Evolutionary conservation across 2,329 filamentous ascomycete species (phyloP).

Genomic region (Pseudogymnoascus verrucosus): DNA sequence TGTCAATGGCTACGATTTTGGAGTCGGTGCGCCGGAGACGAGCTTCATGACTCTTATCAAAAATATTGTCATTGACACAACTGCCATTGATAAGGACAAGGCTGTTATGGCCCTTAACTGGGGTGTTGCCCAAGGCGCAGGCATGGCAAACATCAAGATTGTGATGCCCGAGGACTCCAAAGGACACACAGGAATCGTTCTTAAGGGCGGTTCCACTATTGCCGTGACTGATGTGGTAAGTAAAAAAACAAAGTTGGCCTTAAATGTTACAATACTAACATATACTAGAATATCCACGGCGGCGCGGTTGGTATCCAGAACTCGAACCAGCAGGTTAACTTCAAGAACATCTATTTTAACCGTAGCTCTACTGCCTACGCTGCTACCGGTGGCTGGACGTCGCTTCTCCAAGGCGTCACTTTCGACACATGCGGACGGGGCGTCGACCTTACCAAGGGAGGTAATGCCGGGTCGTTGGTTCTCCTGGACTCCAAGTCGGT

Average conservation of each 20-base stretch:
- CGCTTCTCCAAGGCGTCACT: constrained; percentile 10
- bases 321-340: constrained; percentile 58
- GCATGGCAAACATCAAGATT: constrained; percentile 32
- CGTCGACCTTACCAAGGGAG: constrained; percentile 15
- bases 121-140: constrained; percentile 32
- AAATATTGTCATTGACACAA: constrained; percentile 33
- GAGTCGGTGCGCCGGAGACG: constrained; percentile 23
- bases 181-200: constrained; percentile 29
- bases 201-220: constrained; percentile 26
- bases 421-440: constrained; percentile 24
- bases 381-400: not conserved
- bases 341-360: constrained; percentile 4
- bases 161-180: constrained; percentile 29
- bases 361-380: not conserved
- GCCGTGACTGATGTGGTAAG: not conserved
- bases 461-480: not conserved
- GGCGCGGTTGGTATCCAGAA: constrained; percentile 34
- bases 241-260: not conserved
- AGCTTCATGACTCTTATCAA: constrained; percentile 32
- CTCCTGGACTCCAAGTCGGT: constrained; percentile 2
- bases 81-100: constrained; percentile 21
- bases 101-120: constrained; percentile 31
- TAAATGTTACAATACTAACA: not conserved
- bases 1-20: constrained; percentile 26
- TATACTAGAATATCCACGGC: constrained; percentile 35